Conservation (phyloP, 116 monocot genomes). For the Phalaenopsis hybrid region DNA sequence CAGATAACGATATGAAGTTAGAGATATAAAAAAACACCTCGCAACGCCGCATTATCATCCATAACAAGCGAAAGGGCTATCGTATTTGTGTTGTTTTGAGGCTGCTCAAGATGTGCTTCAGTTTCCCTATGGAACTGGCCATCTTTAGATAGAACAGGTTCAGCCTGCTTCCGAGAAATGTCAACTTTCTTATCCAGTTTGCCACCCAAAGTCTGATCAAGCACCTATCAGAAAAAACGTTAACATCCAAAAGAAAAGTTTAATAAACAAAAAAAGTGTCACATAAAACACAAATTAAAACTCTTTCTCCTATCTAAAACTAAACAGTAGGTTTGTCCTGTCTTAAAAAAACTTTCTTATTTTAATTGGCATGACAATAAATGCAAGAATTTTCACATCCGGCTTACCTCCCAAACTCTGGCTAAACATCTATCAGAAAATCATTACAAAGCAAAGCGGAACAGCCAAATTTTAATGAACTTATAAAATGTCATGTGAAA, state of each 20-base stretch:
- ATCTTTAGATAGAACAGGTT: conserved; percentile 13
- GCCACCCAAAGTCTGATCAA: conserved; percentile 40
- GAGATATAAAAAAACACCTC: conserved; percentile 8
- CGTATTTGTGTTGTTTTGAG: background rate
- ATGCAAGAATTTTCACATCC: no score
- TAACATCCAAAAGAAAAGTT: background rate
- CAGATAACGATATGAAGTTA: background rate
- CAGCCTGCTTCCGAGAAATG: conserved; percentile 21
- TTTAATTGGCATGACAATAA: no score
- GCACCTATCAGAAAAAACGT: background rate
- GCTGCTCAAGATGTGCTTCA: conserved; percentile 18
- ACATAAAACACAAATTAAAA: background rate
- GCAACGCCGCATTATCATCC: conserved; percentile 1
- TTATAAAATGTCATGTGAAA: background rate
- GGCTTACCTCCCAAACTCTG: no score
- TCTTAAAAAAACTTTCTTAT: background rate
- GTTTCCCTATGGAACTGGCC: conserved; percentile 15
- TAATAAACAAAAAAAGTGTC: background rate
- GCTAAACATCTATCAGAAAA: no score
- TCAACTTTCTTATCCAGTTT: conserved; percentile 34
- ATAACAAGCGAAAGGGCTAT: background rate
- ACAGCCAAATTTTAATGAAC: background rate
- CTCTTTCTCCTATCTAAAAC: background rate
- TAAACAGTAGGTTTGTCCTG: background rate
- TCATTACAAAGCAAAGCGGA: background rate